Conservation (phyloP, 129 eudicot species). For the Silybum marianum region DNA sequence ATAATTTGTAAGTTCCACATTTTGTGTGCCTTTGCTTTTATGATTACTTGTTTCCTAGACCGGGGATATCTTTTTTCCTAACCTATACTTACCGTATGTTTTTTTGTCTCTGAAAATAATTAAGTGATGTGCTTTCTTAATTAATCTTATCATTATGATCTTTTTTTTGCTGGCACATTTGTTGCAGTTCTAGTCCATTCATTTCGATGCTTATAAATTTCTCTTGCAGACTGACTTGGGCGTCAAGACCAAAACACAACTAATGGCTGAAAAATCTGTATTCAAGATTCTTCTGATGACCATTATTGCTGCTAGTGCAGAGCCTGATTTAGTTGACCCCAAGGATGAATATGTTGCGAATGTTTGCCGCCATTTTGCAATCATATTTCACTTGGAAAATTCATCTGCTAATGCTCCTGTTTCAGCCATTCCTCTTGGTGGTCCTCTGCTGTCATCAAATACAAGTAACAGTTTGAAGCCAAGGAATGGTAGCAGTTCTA, state of each 20-base stretch:
- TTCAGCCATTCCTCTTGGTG: conserved; percentile 60
- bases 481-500: conserved; percentile 53
- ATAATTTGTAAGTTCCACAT: neutral
- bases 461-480: conserved; percentile 45
- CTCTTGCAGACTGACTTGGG: conserved; percentile 87
- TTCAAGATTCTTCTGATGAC: conserved; percentile 93
- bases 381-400: conserved; percentile 75
- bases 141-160: neutral
- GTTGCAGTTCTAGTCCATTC: neutral
- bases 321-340: conserved; percentile 70
- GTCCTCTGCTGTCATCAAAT: conserved; percentile 60
- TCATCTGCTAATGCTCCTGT: conserved; percentile 47
- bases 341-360: conserved; percentile 77
- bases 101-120: neutral
- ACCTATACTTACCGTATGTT: neutral
- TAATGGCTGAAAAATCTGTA: conserved; percentile 93
- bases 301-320: conserved; percentile 85
- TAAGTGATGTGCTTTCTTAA: neutral
- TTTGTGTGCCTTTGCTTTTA: neutral
- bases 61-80: neutral
- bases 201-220: conserved; percentile 16
- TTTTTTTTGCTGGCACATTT: conserved; percentile 6
- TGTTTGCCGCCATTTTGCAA: conserved; percentile 95
- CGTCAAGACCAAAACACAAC: conserved; percentile 97
- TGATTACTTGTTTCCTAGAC: conserved; percentile 1